A percentile compares a stretch with the other conserved stretches of the same genome.
These are phyloP conservation scores for Penicillium sp. DNA, from an alignment of 2,329 filamentous ascomycete species.

Conservation along the genomic window DNA sequence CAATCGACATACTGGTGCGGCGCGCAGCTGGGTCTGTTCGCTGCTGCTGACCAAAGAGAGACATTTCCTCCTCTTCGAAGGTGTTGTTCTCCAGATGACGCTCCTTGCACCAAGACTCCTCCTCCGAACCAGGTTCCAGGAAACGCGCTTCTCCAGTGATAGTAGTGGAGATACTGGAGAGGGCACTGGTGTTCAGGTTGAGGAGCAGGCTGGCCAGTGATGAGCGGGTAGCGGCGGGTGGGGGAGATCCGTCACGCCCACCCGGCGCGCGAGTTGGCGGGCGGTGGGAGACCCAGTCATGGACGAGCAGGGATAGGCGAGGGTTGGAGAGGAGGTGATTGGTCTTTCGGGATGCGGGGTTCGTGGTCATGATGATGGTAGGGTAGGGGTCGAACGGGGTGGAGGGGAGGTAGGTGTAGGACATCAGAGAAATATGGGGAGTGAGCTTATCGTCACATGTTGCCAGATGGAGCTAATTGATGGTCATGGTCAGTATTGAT, in stretches of 20 bases:
- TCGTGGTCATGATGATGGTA: conserved; percentile 93
- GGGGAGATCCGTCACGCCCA: conserved; percentile 62
- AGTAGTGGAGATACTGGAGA: conserved; percentile 87
- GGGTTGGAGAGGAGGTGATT: conserved; percentile 82
- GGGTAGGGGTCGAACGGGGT: conserved; percentile 69
- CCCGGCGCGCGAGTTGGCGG: conserved; percentile 69
- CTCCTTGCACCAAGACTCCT: conserved; percentile 81
- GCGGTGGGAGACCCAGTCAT: conserved; percentile 95
- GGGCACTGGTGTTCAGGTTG: conserved; percentile 85
- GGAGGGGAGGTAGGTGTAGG: conserved; percentile 92
- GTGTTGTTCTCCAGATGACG: conserved; percentile 91
- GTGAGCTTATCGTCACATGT: conserved; percentile 74
- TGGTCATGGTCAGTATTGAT: not conserved
- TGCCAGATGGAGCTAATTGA: conserved; percentile 80
- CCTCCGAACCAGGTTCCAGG: conserved; percentile 70
- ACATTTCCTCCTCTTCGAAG: conserved; percentile 63
- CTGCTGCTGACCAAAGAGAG: conserved; percentile 43
- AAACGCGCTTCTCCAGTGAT: conserved; percentile 86
- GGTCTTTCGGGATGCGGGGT: conserved; percentile 69
- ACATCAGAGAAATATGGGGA: conserved; percentile 96
- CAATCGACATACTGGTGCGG: conserved; percentile 62
- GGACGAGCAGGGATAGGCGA: conserved; percentile 88
- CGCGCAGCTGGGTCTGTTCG: conserved; percentile 29
- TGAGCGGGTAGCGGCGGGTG: conserved; percentile 63
- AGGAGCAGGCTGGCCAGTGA: conserved; percentile 80